Percentiles rank a stretch among this genome's conserved stretches.
Conservation (phyloP, 1,284 basidiomycete genomes). For the Agaricales sp. region DNA sequence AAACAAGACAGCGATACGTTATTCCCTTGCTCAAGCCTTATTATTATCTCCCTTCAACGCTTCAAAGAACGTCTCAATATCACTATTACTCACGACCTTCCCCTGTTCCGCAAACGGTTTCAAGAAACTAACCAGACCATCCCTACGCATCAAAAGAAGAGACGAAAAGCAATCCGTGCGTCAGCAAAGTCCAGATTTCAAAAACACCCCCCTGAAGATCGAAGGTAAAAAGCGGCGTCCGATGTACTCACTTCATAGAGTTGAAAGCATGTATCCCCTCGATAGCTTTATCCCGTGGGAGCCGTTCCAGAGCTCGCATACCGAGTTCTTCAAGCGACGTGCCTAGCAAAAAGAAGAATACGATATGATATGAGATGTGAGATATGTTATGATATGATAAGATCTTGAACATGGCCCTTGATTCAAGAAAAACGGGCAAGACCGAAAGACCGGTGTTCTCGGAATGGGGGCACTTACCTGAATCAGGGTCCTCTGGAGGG, state of each 20-base stretch:
- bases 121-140: slow-evolving; percentile 60
- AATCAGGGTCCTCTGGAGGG: slow-evolving; percentile 74
- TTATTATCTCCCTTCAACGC: slow-evolving; percentile 23
- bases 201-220: no score
- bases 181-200: no score
- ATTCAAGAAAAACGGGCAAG: slow-evolving; percentile 6
- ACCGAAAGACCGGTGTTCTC: slow-evolving; percentile 7
- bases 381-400: neutral
- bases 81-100: slow-evolving; percentile 63
- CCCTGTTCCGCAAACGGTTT: slow-evolving; percentile 71
- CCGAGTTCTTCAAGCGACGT: slow-evolving; percentile 72
- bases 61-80: slow-evolving; percentile 65
- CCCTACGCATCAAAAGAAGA: no score
- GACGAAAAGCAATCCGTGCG: no score
- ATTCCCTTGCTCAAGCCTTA: no score
- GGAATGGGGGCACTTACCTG: slow-evolving; percentile 32
- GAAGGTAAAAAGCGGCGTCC: neutral
- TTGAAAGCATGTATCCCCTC: slow-evolving; percentile 77
- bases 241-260: slow-evolving; percentile 52
- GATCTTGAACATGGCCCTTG: neutral
- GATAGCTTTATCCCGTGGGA: slow-evolving; percentile 67
- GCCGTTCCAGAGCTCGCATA: slow-evolving; percentile 55
- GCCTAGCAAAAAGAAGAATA: slow-evolving; percentile 25
- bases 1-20: no score
- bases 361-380: slow-evolving; percentile 7